phyloP scores from a whole-genome alignment of 108 stramenopile genomes.

The Cyclotella cryptica region DNA sequence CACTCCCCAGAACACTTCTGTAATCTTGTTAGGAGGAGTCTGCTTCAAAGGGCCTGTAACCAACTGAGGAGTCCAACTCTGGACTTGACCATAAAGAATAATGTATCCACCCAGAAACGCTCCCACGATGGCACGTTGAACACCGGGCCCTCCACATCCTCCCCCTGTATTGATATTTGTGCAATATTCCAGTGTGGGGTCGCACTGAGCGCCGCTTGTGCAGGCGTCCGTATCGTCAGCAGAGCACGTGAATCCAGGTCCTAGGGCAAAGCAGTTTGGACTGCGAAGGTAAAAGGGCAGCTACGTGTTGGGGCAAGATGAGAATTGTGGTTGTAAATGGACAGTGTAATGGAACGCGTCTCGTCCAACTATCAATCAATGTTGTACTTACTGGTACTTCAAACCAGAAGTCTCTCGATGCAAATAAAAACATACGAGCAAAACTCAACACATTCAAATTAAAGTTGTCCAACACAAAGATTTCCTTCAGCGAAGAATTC shows the following conservation, averaged over 20 bases:
- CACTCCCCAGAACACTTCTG: conserved; percentile 87
- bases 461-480: conserved; percentile 81
- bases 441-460: conserved; percentile 87
- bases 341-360: neutral
- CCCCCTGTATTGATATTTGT: conserved; percentile 76
- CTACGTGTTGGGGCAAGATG: neutral
- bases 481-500: conserved; percentile 74
- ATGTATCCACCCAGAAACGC: conserved; percentile 94
- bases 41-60: conserved; percentile 86
- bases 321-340: neutral
- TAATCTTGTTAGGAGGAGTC: conserved; percentile 86
- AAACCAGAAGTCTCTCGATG: conserved; percentile 95
- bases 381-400: conserved; percentile 80
- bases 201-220: conserved; percentile 68
- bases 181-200: conserved; percentile 53
- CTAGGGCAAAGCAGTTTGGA: conserved; percentile 79
- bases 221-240: conserved; percentile 55
- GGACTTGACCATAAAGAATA: conserved; percentile 94
- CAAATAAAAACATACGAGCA: conserved; percentile 93
- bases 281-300: conserved; percentile 91
- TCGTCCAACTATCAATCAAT: neutral
- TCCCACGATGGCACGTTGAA: conserved; percentile 84
- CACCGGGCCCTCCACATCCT: conserved; percentile 82
- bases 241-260: conserved; percentile 58
- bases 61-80: conserved; percentile 92